Evolutionary conservation across 768 basidiomycete genomes (phyloP), one percentile per base, ranked within the genome.

Genomic region (Agaricus blazei): DNA sequence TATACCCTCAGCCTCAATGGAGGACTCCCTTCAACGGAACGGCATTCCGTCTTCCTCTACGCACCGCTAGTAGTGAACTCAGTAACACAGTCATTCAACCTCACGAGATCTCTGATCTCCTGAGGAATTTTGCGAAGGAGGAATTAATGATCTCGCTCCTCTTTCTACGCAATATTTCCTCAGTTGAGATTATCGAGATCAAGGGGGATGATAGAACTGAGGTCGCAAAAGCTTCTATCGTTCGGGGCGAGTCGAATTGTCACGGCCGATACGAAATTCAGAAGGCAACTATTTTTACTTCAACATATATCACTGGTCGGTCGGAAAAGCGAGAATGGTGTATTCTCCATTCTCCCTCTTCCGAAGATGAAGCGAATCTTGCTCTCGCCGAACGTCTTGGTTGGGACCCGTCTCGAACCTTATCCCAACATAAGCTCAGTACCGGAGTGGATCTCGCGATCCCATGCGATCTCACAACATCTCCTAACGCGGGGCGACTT

Each of bases 11-110:
- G 12, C 43, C 57, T 43, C 62, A 57, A n/a, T 54, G 53, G 48
- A 43, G 54, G 2, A 52, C 43, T 28, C 51, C 57, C 11, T 73
- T 77, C 59, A 38, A 60, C 3, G 78, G 79, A 0, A 73, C 81
- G 1, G 60, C 77, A 36, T 72, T 81, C 38, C 72, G 81, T 0
- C 72, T 81, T 27, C 79, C 81, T 0, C 63, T 82, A 9, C 71
- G 81, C 5, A 61, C 56, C 0, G 48, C 27, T 7, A 52, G 63
- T 1, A 74, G 73, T 57, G 62, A 59, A 4, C 68, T 78, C 51
- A 76, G 72, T 48, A 57, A 59, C 7, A 68, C 72, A 44, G 54
- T 65, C 4, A 67, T 78, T 9, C 34, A 51, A 0, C 36, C 66
- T 0, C 48, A 63, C 1, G 71, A 73, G 28, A 72, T 80, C 24